These are phyloP conservation scores for Monilinia laxa DNA, from an alignment of 2,329 filamentous ascomycete genomes.

Conservation along the genomic window DNA sequence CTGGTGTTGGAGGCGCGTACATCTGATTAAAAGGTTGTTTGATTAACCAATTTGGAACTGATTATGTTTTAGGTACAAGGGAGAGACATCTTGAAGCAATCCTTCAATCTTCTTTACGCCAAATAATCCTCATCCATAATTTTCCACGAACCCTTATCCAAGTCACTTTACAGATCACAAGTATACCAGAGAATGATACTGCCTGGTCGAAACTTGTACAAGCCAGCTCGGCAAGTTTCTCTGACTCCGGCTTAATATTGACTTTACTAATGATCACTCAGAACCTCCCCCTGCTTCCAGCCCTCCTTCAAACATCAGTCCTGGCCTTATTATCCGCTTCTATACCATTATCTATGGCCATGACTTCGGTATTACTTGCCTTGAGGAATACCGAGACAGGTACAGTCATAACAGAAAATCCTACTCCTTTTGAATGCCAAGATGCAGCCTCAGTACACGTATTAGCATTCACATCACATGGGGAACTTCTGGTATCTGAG, in stretches of 20 bases:
- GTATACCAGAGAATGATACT: conserved; percentile 66
- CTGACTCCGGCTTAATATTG: conserved; percentile 21
- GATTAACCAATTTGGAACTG: conserved; percentile 11
- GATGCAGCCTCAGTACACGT: conserved; percentile 72
- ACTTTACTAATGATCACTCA: conserved; percentile 41
- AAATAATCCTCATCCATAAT: conserved; percentile 71
- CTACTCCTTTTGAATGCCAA: conserved; percentile 61
- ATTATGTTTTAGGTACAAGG: conserved; percentile 53
- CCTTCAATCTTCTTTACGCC: conserved; percentile 68
- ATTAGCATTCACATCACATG: conserved; percentile 75
- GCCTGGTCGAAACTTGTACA: conserved; percentile 59
- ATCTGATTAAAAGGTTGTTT: conserved; percentile 16
- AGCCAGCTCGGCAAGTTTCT: conserved; percentile 54
- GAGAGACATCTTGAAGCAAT: conserved; percentile 81
- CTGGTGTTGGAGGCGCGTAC: conserved; percentile 72
- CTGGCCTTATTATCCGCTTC: conserved; percentile 79
- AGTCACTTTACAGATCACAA: conserved; percentile 74
- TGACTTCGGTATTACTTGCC: conserved; percentile 64
- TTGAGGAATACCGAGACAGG: conserved; percentile 48
- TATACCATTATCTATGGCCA: conserved; percentile 73
- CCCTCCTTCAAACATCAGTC: conserved; percentile 76
- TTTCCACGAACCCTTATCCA: conserved; percentile 79
- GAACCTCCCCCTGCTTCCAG: conserved; percentile 78
- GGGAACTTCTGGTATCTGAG: conserved; percentile 73
- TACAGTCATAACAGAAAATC: conserved; percentile 54